Evolutionary conservation across 2,329 filamentous ascomycete genomes (phyloP).

Genomic region (Aspergillus sp.): DNA sequence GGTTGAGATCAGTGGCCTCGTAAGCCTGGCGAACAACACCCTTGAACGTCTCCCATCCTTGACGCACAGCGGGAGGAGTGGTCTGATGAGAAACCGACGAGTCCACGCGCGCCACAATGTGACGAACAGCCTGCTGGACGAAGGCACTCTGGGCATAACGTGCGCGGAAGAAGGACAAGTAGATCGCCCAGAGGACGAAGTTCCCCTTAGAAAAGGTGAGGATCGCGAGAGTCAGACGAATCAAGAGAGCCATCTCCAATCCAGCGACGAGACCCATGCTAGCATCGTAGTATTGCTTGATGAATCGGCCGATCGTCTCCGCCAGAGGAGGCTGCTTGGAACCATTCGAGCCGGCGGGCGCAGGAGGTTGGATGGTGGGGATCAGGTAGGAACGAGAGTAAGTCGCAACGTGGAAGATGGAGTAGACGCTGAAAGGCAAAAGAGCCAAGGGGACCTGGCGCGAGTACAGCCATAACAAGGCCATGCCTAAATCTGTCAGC

Average conservation of each 20-base stretch:
- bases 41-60: constrained; percentile 78
- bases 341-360: constrained; percentile 37
- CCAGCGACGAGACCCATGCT: constrained; percentile 89
- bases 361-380: constrained; percentile 70
- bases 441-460: constrained; percentile 85
- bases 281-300: constrained; percentile 95
- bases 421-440: constrained; percentile 93
- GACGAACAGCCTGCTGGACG: constrained; percentile 73
- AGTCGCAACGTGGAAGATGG: constrained; percentile 94
- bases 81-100: constrained; percentile 78
- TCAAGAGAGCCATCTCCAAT: constrained; percentile 82
- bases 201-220: constrained; percentile 84
- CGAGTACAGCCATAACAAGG: constrained; percentile 87
- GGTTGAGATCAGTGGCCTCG: constrained; percentile 69
- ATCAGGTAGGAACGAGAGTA: constrained; percentile 92
- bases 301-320: constrained; percentile 82
- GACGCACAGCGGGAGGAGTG: constrained; percentile 69
- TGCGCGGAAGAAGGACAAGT: constrained; percentile 87
- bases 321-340: constrained; percentile 57
- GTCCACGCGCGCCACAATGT: constrained; percentile 69
- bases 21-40: constrained; percentile 64
- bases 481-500: constrained; percentile 60
- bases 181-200: constrained; percentile 79
- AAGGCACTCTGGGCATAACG: constrained; percentile 86
- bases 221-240: constrained; percentile 72